A percentile compares a stretch with the other conserved stretches of the same genome.
phyloP scores from a whole-genome alignment of 2,329 filamentous ascomycete genomes.

The Aspergillus hortae region DNA sequence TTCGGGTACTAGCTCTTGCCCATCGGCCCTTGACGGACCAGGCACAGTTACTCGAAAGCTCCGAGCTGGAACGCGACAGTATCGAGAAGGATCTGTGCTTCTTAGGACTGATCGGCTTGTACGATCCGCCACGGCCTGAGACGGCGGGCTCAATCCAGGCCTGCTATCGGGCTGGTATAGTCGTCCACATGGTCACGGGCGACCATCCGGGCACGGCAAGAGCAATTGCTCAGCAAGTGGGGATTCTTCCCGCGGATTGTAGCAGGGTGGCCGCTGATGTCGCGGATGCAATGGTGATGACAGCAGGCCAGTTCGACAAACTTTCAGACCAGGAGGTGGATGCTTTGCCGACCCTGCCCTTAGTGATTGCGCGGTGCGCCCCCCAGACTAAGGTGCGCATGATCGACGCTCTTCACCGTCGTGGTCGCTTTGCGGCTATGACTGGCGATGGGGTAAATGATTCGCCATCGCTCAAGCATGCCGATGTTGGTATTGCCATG shows the following conservation, averaged over 20 bases:
- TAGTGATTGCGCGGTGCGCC: conserved; percentile 55
- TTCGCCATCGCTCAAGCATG: conserved; percentile 71
- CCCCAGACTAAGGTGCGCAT: conserved; percentile 54
- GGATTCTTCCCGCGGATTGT: conserved; percentile 64
- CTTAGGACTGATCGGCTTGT: conserved; percentile 73
- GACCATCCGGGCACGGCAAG: conserved; percentile 36
- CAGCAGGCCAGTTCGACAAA: conserved; percentile 71
- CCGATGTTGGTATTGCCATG: conserved; percentile 84
- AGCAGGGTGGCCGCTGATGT: conserved; percentile 55
- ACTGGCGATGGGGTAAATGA: conserved; percentile 85
- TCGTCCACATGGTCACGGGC: conserved; percentile 40
- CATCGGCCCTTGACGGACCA: conserved; percentile 22
- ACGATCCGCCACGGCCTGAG: conserved; percentile 76
- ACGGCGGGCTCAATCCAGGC: conserved; percentile 65
- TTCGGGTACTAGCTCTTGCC: conserved; percentile 64
- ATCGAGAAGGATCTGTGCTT: conserved; percentile 67
- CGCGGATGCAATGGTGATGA: conserved; percentile 63
- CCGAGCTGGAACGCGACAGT: conserved; percentile 50
- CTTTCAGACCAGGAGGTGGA: conserved; percentile 69
- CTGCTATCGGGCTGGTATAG: conserved; percentile 67
- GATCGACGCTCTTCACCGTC: too few relatives aligned
- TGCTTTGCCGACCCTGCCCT: conserved; percentile 47
- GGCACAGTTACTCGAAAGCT: conserved; percentile 8
- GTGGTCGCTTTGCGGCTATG: conserved; percentile 67
- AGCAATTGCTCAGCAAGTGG: conserved; percentile 71